A percentile compares a stretch with the other conserved stretches of the same genome.
Evolutionary conservation across 2,329 filamentous ascomycete species (phyloP).

Genomic region (Neurospora crassa): DNA sequence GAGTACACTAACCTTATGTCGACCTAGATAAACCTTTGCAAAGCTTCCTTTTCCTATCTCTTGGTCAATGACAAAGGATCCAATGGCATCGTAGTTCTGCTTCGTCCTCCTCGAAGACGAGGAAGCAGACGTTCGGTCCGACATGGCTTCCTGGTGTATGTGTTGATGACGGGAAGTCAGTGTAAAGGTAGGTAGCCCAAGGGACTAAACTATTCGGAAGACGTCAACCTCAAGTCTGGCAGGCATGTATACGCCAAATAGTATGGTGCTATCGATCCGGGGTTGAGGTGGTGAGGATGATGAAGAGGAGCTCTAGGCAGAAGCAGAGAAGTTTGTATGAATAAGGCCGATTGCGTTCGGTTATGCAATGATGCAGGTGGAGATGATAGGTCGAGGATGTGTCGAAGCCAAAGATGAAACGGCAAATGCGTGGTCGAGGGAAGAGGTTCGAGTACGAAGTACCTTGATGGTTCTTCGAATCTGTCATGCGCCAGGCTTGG

Average conservation of each 20-base stretch:
- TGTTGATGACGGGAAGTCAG: conserved; percentile 20
- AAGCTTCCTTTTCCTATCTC: conserved; percentile 98
- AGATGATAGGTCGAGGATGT: background rate
- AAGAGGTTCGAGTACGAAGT: background rate
- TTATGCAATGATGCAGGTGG: background rate
- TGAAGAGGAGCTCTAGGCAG: conserved; percentile 17
- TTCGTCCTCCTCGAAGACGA: conserved; percentile 20
- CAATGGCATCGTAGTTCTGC: conserved; percentile 39
- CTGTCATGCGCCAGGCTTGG: background rate
- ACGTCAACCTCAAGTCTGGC: conserved; percentile 18
- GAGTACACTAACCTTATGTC: conserved; percentile 60
- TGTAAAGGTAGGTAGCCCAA: conserved; percentile 19
- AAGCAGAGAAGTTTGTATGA: conserved; percentile 6
- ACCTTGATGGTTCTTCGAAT: background rate
- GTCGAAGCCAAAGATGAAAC: background rate
- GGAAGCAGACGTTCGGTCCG: conserved; percentile 16
- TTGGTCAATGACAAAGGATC: conserved; percentile 71
- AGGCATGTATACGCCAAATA: conserved; percentile 23
- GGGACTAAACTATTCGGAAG: conserved; percentile 21
- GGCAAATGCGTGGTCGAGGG: background rate
- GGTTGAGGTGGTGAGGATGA: conserved; percentile 11
- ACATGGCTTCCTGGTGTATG: conserved; percentile 21
- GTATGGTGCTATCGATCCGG: conserved; percentile 7
- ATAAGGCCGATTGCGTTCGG: background rate
- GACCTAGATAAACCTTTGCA: conserved; percentile 84